Base-by-base conservation (phyloP, 352 stramenopile genomes). In the Lagenidium sp. region DNA sequence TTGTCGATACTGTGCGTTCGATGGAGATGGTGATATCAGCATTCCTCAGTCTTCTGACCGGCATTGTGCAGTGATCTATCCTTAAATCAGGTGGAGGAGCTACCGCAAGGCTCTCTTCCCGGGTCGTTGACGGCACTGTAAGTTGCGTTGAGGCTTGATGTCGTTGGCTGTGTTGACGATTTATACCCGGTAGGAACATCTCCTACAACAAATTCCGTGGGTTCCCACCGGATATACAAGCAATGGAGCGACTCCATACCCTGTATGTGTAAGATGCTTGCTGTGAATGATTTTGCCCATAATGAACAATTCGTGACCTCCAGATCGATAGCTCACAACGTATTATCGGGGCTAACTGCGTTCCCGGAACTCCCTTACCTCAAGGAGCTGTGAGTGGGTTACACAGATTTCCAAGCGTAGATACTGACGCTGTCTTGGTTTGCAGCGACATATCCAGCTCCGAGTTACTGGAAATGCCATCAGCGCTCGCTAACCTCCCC, bases 311-410 rank as follows among this genome's bases (percentile, higher is more conserved):
- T 26, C 29, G 12, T 37, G 15, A 15, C 28, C 10, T 29, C 11
- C 6, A 55, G 47, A 39, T 57, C 50, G 28, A 10, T 57, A 25
- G 50, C 50, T 18, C 38, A 37, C 41, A 57, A 57, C 43, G 43
- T 37, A 23, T 37, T 57, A 19, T 24, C 36, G 8, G 20, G 36
- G 18, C 19, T 57, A 16, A 47, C 36, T 7, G 30, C 36, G 28
- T 57, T 57, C 24, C 50, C 50, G 4, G 51, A 57, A 30, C 50
- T 57, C 3, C 23, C 42, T 4, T 41, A 31, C 3, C 42, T 57
- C 2, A 35, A 51, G 38, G 50, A 57, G 39, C 50, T 57, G 42
- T 57, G 38, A 5, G 49, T 51, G 4, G 23, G n/a, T n/a, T 24
- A 10, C 19, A 18, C 3, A 12, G 29, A 15, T 28, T 18, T 12